A percentile compares a stretch with the other conserved stretches of the same genome.
These are phyloP conservation scores for Colletotrichum higginsianum DNA, from an alignment of 2,329 filamentous ascomycete genomes.

Conservation along the genomic window DNA sequence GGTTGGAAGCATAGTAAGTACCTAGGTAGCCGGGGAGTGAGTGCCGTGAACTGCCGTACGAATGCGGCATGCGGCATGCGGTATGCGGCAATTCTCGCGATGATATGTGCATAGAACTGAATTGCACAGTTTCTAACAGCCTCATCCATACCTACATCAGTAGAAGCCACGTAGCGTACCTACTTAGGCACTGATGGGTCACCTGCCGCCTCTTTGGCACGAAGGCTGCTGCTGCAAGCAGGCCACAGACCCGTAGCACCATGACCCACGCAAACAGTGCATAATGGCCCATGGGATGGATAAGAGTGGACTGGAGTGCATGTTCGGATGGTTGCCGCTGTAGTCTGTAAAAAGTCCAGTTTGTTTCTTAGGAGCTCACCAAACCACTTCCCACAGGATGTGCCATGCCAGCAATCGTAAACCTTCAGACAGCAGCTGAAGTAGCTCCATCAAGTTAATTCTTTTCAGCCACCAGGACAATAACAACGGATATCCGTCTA, in stretches of 20 bases:
- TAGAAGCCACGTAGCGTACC: too few relatives aligned
- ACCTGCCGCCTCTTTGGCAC: too few relatives aligned
- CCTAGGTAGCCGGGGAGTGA: background rate
- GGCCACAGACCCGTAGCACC: slow-evolving; percentile 1
- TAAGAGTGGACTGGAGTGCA: slow-evolving; percentile 12
- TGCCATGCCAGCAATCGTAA: background rate
- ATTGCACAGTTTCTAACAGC: background rate
- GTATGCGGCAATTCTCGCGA: background rate
- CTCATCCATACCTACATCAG: background rate
- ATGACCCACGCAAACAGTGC: slow-evolving; percentile 30
- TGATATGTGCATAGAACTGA: slow-evolving; percentile 5
- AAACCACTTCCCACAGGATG: background rate
- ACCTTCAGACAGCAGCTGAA: slow-evolving; percentile 19
- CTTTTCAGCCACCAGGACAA: slow-evolving; percentile 18
- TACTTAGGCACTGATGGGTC: too few relatives aligned
- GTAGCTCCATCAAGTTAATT: slow-evolving; percentile 3
- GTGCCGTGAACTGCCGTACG: slow-evolving; percentile 13
- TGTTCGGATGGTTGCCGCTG: slow-evolving; percentile 8
- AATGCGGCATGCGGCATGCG: background rate
- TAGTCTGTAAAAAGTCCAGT: background rate
- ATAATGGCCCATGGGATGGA: slow-evolving; percentile 16
- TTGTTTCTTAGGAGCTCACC: background rate
- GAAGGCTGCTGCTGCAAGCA: slow-evolving; percentile 4
- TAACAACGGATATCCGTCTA: slow-evolving; percentile 20
- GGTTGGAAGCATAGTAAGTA: slow-evolving; percentile 1